Evolutionary conservation across 352 stramenopile species (phyloP), one percentile per base, ranked within the genome.

Genomic region (Globisporangium acanthophoron): DNA sequence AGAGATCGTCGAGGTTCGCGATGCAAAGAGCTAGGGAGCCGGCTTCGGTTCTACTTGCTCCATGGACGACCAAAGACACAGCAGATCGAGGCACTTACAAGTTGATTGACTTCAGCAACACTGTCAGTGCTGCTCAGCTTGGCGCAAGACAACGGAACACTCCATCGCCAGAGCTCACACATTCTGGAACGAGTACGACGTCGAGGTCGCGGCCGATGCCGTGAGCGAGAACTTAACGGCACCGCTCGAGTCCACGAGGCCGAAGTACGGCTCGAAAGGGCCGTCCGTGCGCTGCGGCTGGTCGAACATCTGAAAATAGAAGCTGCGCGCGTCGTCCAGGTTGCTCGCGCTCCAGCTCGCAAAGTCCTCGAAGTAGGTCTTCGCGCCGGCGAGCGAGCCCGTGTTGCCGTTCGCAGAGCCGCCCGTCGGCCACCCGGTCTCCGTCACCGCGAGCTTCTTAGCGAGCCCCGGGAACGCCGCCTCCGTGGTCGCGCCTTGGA

Each of bases 291-390:
- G 69, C 40, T 70, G 73, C n/a, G 73, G 58, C 54, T 80, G 66
- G 60, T 86, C 76, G 57, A 77, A 79, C 66, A 83, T 81, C 46
- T 85, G 74, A 69, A 85, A 87, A 70, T 85, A 87, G 63, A 74
- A 80, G 13, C 63, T 69, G 54, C 66, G 65, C 11, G 56, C 65
- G 41, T 63, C 63, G 49, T 69, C 62, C 53, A 82, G 58, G 54
- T 71, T 71, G 20, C 43, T 44, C 8, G 43, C 58, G 12, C 52
- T 56, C 73, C 75, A 82, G 35, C 50, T 58, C 41, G 55, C 64
- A 62, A 70, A 82, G 64, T 66, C 62, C 4, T 64, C 49, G 56
- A 67, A 86, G 63, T 73, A 84, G 44, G 61, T 51, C 56, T 79
- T n/a, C 6, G 76, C 71, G 11, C 69, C 65, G 3, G 63, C 57